Base-by-base conservation (phyloP, 1,139 yeast species). In the Suhomyces taliae region DNA sequence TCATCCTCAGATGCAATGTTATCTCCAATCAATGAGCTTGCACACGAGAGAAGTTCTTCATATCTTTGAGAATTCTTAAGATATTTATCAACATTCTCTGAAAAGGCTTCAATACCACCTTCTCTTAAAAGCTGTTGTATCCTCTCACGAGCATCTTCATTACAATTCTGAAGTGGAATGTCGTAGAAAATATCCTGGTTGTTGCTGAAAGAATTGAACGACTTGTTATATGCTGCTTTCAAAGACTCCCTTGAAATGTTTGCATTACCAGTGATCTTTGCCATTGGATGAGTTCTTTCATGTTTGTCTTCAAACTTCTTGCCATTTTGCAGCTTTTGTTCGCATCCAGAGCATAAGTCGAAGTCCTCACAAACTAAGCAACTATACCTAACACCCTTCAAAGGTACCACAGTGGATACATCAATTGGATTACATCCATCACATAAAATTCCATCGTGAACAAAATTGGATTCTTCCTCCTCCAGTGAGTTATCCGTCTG, bases 331-430 rank as follows among this genome's bases (percentile, higher is more conserved):
- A 32, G 36, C 31, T 58, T 57, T 0, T 53, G 45, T 53, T 78
- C 82, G 59, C 89, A 83, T 1, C 54, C 43, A 34, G 72, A 68
- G 57, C 90, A 84, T 48, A 83, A 66, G 55, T 83, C 87, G 61
- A 69, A 83, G 54, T 83, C 77, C 4, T 57, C 50, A 57, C 90
- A 84, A 32, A 75, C 74, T 44, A 75, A 53, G 58, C 90, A 84
- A 46, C 74, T 72, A 64, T 69, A 83, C 52, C 88, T 72, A 11
- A 59, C 54, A 1, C 88, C 88, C 27, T 43, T 56, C 41, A 83
- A 68, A 8, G 68, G 68, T 34, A 61, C 60, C 44, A 64, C 59
- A n/a, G 51, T 52, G 15, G 36, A 35, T n/a, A 9, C n/a, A 24
- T 31, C 44, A 14, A 53, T 44, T 4, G 72, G 68, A 47, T 59